Percentiles rank a stretch among this genome's conserved stretches.
phyloP scores from a whole-genome alignment of 139 green algal genomes.

The Chlorella vulgaris region DNA sequence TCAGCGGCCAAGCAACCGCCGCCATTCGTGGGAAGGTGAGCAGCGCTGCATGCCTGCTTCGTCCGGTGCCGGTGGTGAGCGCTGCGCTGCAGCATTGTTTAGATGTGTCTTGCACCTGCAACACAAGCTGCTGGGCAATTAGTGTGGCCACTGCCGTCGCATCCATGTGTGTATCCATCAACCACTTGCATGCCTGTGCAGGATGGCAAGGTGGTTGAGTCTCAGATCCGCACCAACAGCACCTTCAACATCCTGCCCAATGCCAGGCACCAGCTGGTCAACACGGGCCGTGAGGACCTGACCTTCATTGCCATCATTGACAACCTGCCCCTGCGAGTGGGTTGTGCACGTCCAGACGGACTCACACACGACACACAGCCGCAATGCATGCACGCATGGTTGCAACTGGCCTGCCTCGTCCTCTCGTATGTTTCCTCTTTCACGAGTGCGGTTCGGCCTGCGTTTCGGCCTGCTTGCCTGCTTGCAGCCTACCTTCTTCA shows the following conservation, averaged over 20 bases:
- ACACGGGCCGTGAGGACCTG: not conserved
- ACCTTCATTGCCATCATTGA: not conserved
- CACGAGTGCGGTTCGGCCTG: no score
- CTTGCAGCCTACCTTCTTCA: not conserved
- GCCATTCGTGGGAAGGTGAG: not conserved
- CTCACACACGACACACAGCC: no score
- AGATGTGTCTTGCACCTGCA: no score
- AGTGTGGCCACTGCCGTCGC: not conserved
- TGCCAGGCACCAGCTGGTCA: not conserved
- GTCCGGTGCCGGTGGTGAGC: no score
- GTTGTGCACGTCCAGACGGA: no score
- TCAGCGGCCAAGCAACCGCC: not conserved
- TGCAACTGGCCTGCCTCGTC: not conserved
- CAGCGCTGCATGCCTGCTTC: no score
- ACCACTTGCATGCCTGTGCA: not conserved
- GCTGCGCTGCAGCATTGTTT: no score
- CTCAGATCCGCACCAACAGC: not conserved
- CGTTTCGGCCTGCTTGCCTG: not conserved
- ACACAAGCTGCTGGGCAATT: no score
- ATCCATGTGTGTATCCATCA: not conserved
- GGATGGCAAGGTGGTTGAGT: not conserved
- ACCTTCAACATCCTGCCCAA: not conserved
- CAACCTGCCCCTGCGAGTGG: not conserved
- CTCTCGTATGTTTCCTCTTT: no score
- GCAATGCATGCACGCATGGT: not conserved